A percentile compares a stretch with the other conserved stretches of the same genome.
phyloP scores from a whole-genome alignment of 352 stramenopile genomes.

The Pythium sukuiense region DNA sequence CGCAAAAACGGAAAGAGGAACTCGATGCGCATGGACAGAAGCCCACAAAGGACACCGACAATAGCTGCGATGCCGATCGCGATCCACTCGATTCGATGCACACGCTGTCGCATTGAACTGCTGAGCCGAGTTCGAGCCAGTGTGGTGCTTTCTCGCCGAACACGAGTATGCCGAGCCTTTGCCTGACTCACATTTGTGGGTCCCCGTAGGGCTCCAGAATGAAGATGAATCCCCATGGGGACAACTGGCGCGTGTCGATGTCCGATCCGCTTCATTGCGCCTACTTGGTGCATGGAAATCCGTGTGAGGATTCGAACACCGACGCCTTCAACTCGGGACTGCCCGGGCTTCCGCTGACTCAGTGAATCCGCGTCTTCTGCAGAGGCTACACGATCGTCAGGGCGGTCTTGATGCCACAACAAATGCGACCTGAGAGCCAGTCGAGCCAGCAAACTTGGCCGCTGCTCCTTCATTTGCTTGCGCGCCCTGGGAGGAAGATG shows the following conservation, averaged over 20 bases:
- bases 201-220: background rate
- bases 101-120: background rate
- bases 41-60: conserved; percentile 3
- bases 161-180: background rate
- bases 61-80: conserved; percentile 2
- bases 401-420: background rate
- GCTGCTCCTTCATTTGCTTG: background rate
- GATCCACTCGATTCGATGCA: conserved; percentile 13
- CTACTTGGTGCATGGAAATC: conserved; percentile 22
- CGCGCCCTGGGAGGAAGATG: background rate
- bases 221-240: background rate
- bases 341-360: background rate
- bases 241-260: background rate
- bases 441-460: background rate
- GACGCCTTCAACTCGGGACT: conserved; percentile 13
- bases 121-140: conserved; percentile 6
- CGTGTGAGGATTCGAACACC: conserved; percentile 16
- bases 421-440: background rate
- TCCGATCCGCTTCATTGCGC: conserved; percentile 5
- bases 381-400: background rate
- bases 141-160: background rate
- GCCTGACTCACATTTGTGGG: background rate
- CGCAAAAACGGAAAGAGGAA: background rate
- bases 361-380: background rate
- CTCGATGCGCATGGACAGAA: conserved; percentile 13